A percentile compares a stretch with the other conserved stretches of the same genome.
Conservation (phyloP, 2,329 filamentous ascomycete genomes). For the Colletotrichum aenigma region DNA sequence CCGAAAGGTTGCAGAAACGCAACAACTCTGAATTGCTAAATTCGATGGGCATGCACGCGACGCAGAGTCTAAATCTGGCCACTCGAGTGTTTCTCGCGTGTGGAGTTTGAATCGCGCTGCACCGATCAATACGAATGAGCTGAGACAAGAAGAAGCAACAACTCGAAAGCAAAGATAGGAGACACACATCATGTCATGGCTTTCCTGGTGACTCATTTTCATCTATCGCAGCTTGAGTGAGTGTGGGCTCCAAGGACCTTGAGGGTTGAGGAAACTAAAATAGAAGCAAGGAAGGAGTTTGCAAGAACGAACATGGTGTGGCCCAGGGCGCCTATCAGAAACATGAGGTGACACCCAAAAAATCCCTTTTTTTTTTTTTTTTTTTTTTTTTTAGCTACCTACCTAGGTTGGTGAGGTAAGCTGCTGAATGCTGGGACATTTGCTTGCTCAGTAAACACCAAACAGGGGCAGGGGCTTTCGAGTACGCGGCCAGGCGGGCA, state of each 20-base stretch:
- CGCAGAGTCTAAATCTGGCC: not conserved
- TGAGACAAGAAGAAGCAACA: slow-evolving; percentile 10
- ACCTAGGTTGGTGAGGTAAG: not conserved
- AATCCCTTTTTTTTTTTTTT: not conserved
- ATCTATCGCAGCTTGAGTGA: not conserved
- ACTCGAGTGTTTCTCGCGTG: not conserved
- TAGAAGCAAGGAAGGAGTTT: not conserved
- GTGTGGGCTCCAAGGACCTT: no score
- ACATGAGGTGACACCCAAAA: not conserved
- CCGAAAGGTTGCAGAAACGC: not conserved
- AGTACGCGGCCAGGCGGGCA: not conserved
- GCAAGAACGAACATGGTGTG: not conserved
- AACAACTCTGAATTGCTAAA: not conserved
- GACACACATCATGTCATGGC: not conserved
- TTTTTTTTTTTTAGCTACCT: not conserved
- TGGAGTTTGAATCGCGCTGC: not conserved
- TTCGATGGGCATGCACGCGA: not conserved
- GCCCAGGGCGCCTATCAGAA: not conserved
- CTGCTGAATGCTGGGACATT: not conserved
- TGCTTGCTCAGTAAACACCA: not conserved
- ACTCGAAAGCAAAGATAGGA: not conserved
- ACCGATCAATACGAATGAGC: not conserved
- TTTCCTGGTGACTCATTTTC: not conserved
- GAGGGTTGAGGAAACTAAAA: not conserved
- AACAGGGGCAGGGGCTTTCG: not conserved